A percentile compares a stretch with the other conserved stretches of the same genome.
Evolutionary conservation across 352 stramenopile species (phyloP).

Genomic region (Plasmopara viticola): DNA sequence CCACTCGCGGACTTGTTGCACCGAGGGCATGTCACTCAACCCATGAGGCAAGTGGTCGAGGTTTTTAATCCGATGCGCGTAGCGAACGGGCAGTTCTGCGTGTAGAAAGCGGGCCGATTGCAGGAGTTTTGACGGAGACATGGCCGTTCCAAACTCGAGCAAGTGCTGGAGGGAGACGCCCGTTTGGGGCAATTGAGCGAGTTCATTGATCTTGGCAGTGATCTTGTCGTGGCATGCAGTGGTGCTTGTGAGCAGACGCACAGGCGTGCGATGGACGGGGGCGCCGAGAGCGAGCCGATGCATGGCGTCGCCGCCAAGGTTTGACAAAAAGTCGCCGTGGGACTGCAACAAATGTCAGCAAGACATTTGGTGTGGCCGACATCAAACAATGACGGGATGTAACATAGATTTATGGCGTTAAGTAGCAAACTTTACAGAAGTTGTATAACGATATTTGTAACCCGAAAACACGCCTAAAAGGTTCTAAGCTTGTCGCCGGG

Average conservation of each 20-base stretch:
- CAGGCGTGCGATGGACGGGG: constrained; percentile 8
- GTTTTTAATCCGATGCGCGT: constrained; percentile 94
- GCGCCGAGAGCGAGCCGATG: constrained; percentile 7
- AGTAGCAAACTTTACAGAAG: no score
- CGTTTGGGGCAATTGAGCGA: constrained; percentile 71
- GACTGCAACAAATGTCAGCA: no score
- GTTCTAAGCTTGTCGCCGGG: no score
- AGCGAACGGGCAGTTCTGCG: constrained; percentile 96
- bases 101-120: constrained; percentile 95
- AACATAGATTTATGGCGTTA: no score
- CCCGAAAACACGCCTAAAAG: no score
- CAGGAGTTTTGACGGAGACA: constrained; percentile 81
- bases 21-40: constrained; percentile 89
- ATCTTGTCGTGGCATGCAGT: constrained; percentile 34
- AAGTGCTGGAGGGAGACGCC: constrained; percentile 85
- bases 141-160: constrained; percentile 82
- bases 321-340: no score
- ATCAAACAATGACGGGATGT: no score
- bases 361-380: no score
- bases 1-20: constrained; percentile 94
- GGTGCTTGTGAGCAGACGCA: constrained; percentile 6
- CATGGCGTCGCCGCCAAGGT: not conserved
- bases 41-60: constrained; percentile 93
- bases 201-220: constrained; percentile 57
- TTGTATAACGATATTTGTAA: no score